These are phyloP conservation scores for Geranium rotundifolium DNA, from an alignment of 345 rosid genomes.

Conservation along the genomic window DNA sequence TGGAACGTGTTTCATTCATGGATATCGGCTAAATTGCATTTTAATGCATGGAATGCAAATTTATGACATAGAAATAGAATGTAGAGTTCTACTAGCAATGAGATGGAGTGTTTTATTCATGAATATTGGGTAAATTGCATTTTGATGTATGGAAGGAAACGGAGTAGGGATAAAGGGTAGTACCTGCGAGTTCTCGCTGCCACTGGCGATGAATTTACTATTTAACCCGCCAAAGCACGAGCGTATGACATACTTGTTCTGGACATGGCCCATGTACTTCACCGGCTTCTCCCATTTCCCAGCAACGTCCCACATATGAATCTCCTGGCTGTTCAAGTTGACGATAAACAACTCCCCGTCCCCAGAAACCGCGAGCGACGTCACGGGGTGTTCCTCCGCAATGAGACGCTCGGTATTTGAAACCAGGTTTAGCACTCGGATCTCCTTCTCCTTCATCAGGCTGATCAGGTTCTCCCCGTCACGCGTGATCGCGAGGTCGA, in stretches of 20 bases:
- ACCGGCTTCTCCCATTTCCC: conserved; percentile 50
- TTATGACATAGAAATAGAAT: no score
- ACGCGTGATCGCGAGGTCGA: conserved; percentile 72
- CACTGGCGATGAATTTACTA: conserved; percentile 75
- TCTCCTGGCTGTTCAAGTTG: conserved; percentile 78
- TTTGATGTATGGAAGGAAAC: neutral
- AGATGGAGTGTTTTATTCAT: neutral
- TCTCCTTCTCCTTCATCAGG: conserved; percentile 47
- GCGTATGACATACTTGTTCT: conserved; percentile 64
- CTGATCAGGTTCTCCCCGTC: conserved; percentile 68
- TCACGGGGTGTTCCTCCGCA: conserved; percentile 56
- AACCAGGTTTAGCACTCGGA: conserved; percentile 48
- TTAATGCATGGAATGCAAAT: no score
- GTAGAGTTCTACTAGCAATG: no score
- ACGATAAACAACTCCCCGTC: conserved; percentile 66
- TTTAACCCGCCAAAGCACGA: conserved; percentile 86
- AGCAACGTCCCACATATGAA: conserved; percentile 84
- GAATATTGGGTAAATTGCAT: neutral
- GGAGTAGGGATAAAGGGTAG: conserved; percentile 2
- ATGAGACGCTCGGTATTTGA: conserved; percentile 52
- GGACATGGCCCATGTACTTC: conserved; percentile 61
- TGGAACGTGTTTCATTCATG: no score
- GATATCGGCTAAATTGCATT: no score
- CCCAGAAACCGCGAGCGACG: conserved; percentile 47
- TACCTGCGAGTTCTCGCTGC: conserved; percentile 81